Base-by-base conservation (phyloP, 257 asterid species). In the Oldenlandia corymbosa region DNA sequence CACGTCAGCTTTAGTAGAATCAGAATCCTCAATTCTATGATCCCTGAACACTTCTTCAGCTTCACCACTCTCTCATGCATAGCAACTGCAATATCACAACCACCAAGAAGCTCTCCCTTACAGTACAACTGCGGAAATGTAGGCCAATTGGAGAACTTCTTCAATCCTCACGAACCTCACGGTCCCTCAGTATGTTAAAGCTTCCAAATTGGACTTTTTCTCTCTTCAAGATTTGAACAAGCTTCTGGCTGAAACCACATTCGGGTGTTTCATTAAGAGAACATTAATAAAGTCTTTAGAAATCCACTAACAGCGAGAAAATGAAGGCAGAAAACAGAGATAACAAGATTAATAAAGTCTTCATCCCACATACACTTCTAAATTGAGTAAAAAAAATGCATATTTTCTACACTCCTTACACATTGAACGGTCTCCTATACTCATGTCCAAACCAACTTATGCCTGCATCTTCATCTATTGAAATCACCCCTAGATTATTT, bases 31-130 rank as follows among this genome's bases (percentile, higher is more conserved):
- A 52, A 90, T 67, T 16, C 86, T 87, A 12, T 82, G 88, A 68
- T 81, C 99, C 75, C 66, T 74, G 41, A 93, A 79, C 68, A 84
- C 82, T 41, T 90, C 88, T 27, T 76, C 64, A 11, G 90, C 94
- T 72, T 93, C 99, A 48, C 97, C 96, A 61, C 68, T 78, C n/a
- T n/a, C 70, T 93, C 94, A 51, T 93, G 96, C 97, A 93, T 90
- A 34, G 96, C 81, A 64, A 80, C 79, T 34, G 70, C 81, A 72
- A 93, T 90, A 79, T 93, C 99, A 42, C 88, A 78, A 31, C 97
- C 99, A 58, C 99, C 99, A 48, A 93, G 94, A 36, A 93, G 85
- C 69, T 93, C 99, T n/a, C 99, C 99, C 73, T 85, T 87, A 72
- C 90, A 90, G 78, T 87, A 93, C 30, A 93, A 85, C 69, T 90